These are phyloP conservation scores for Musa beccarii DNA, from an alignment of 176 grass and related monocot genomes.

Conservation along the genomic window DNA sequence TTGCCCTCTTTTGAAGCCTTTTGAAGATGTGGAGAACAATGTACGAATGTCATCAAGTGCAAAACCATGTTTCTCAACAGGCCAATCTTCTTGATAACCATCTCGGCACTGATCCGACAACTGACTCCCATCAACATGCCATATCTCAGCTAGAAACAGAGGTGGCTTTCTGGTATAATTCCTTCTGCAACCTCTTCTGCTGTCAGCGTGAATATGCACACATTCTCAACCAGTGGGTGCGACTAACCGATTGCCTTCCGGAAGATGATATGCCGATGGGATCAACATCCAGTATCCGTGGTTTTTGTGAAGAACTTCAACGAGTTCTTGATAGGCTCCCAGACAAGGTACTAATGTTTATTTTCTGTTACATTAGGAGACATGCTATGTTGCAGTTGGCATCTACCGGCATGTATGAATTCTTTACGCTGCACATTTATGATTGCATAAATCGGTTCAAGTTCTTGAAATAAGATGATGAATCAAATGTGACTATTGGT, in stretches of 20 bases:
- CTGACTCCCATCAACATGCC: conserved; percentile 57
- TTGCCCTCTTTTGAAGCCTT: conserved; percentile 48
- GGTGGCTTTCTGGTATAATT: conserved; percentile 68
- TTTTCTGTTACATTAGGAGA: no score
- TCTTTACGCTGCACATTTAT: no score
- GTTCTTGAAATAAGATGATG: no score
- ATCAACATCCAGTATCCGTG: conserved; percentile 47
- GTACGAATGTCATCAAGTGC: conserved; percentile 92
- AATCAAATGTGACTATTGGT: no score
- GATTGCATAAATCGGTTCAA: no score
- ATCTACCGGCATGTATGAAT: no score
- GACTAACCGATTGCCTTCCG: conserved; percentile 61
- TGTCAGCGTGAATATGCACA: conserved; percentile 67
- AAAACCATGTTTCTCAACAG: conserved; percentile 73
- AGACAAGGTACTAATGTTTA: conserved; percentile 47
- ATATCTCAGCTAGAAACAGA: conserved; percentile 76
- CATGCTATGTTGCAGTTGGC: no score
- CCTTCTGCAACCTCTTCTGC: conserved; percentile 72
- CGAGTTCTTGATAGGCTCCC: conserved; percentile 48
- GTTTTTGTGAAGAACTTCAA: conserved; percentile 59
- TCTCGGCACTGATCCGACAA: conserved; percentile 71
- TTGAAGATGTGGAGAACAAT: conserved; percentile 93
- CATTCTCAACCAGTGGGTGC: conserved; percentile 77
- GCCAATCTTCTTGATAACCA: conserved; percentile 46
- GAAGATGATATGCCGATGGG: conserved; percentile 47